Conservation (phyloP, 139 green algal species). For the Chlamydomonas sp. region DNA sequence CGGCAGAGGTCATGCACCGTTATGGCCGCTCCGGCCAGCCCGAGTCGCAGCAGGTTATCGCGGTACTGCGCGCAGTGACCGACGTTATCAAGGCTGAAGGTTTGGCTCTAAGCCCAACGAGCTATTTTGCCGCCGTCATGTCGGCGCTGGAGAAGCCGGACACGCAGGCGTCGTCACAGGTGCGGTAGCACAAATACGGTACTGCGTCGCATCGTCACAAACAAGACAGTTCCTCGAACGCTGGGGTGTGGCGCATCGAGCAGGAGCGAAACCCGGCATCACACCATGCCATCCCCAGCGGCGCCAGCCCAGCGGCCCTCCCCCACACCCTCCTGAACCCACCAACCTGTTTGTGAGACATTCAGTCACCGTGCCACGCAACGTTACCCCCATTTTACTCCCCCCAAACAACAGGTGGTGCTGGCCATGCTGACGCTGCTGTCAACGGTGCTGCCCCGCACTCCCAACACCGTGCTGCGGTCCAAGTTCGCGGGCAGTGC, state of each 20-base stretch:
- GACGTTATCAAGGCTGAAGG: conserved; percentile 72
- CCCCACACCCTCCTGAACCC: background rate
- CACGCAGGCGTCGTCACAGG: conserved; percentile 58
- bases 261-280: too few relatives aligned
- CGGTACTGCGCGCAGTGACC: conserved; percentile 69
- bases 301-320: too few relatives aligned
- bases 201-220: background rate
- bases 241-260: background rate
- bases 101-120: conserved; percentile 74
- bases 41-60: conserved; percentile 74
- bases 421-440: conserved; percentile 78
- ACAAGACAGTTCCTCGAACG: background rate
- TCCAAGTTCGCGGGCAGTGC: conserved; percentile 60
- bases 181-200: background rate
- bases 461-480: conserved; percentile 70
- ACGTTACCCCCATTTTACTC: too few relatives aligned
- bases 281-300: background rate
- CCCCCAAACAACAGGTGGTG: conserved; percentile 49
- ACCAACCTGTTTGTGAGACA: background rate
- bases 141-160: conserved; percentile 73
- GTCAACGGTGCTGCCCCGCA: conserved; percentile 56
- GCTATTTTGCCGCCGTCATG: conserved; percentile 88
- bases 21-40: conserved; percentile 73
- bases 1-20: conserved; percentile 59
- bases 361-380: background rate